phyloP scores from a whole-genome alignment of 2,329 filamentous ascomycete species.

The Hymenoscyphus scutula region DNA sequence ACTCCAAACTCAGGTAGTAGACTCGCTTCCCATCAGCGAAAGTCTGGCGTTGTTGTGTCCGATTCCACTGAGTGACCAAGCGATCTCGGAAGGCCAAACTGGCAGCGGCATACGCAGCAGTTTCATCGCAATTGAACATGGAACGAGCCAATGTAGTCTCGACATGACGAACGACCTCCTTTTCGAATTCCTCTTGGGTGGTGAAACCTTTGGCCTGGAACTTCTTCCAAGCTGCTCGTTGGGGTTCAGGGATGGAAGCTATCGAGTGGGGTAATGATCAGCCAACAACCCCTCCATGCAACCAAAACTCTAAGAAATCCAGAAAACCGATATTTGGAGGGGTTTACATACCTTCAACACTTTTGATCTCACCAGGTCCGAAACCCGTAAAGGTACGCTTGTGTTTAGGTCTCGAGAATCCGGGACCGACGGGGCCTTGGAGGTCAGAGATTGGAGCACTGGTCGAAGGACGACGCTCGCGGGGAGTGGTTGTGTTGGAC shows the following conservation, averaged over 20 bases:
- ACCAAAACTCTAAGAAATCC: neutral
- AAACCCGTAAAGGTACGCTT: constrained; percentile 96
- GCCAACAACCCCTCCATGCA: neutral
- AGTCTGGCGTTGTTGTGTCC: constrained; percentile 94
- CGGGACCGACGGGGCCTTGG: constrained; percentile 81
- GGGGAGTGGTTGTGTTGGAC: constrained; percentile 37
- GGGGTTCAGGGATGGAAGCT: constrained; percentile 81
- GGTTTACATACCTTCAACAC: constrained; percentile 69
- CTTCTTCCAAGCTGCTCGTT: constrained; percentile 75
- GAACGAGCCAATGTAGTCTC: constrained; percentile 95
- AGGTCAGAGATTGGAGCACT: constrained; percentile 84
- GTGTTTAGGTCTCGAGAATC: constrained; percentile 87
- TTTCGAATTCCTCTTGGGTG: constrained; percentile 79
- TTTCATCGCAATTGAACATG: constrained; percentile 96
- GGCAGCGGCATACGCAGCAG: constrained; percentile 86
- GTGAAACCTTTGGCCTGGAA: constrained; percentile 66
- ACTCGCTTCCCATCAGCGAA: constrained; percentile 87
- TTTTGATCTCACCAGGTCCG: constrained; percentile 87
- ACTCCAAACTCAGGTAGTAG: constrained; percentile 97
- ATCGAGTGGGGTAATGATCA: constrained; percentile 14
- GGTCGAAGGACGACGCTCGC: constrained; percentile 78
- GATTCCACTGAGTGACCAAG: constrained; percentile 94
- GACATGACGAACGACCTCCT: constrained; percentile 86
- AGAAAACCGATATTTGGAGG: neutral
- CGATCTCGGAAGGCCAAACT: constrained; percentile 91